A percentile compares a stretch with the other conserved stretches of the same genome.
Conservation (phyloP, 768 basidiomycete species). For the Termitomyces sp. region DNA sequence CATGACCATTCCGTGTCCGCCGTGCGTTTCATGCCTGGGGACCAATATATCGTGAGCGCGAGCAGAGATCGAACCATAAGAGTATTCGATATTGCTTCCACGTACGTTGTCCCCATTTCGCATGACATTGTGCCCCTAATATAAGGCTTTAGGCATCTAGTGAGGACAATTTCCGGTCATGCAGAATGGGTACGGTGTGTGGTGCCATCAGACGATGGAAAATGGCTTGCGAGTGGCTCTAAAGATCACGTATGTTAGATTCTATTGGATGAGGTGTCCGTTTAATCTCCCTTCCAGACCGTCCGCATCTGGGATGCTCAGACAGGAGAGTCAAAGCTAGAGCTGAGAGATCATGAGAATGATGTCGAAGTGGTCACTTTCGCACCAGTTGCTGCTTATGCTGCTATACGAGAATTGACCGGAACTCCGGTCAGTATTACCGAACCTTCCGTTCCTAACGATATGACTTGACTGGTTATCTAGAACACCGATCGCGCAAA, state of each 20-base stretch:
- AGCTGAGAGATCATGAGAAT: slow-evolving; percentile 84
- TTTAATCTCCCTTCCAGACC: slow-evolving; percentile 42
- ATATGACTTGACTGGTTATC: slow-evolving; percentile 1
- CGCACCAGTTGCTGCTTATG: slow-evolving; percentile 70
- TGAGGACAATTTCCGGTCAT: slow-evolving; percentile 73
- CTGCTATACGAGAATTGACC: slow-evolving; percentile 71
- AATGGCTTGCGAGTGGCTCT: slow-evolving; percentile 72
- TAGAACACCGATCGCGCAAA: slow-evolving; percentile 49
- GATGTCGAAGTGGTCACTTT: slow-evolving; percentile 80
- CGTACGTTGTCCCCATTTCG: slow-evolving; percentile 41
- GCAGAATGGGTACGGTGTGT: slow-evolving; percentile 80
- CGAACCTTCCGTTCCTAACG: slow-evolving; percentile 2
- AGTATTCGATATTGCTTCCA: slow-evolving; percentile 82
- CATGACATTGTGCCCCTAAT: neutral
- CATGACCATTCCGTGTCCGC: slow-evolving; percentile 91
- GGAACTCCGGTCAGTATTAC: slow-evolving; percentile 53
- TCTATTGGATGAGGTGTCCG: neutral
- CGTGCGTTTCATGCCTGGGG: slow-evolving; percentile 80
- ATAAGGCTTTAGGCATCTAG: slow-evolving; percentile 50
- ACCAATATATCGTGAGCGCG: slow-evolving; percentile 78
- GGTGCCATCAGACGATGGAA: slow-evolving; percentile 64
- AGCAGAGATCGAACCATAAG: slow-evolving; percentile 85
- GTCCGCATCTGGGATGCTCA: slow-evolving; percentile 70
- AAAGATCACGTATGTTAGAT: slow-evolving; percentile 70
- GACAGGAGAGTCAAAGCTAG: slow-evolving; percentile 72